phyloP scores from a whole-genome alignment of 805 yeast genomes.

The Zygotorulaspora chibaensis region DNA sequence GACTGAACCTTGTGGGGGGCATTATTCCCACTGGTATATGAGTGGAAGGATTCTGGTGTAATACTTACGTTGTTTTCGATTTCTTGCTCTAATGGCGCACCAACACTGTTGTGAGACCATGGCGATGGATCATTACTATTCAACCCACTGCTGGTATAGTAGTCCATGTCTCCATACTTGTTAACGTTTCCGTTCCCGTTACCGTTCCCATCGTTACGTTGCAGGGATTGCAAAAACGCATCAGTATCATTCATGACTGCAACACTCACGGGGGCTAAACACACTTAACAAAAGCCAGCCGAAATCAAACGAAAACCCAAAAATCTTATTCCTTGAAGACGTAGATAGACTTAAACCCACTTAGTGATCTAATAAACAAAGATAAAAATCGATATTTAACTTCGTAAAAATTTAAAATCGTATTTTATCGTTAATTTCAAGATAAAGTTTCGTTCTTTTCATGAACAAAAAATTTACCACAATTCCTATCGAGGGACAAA shows the following conservation, averaged over 20 bases:
- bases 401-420: background rate
- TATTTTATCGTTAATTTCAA: background rate
- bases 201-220: background rate
- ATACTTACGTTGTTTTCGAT: constrained; percentile 8
- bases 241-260: constrained; percentile 6
- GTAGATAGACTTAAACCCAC: background rate
- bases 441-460: background rate
- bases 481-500: background rate
- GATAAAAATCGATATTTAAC: background rate
- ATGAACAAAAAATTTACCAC: background rate
- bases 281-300: background rate
- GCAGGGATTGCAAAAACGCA: constrained; percentile 5
- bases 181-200: background rate
- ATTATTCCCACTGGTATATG: constrained; percentile 5
- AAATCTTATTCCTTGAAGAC: background rate
- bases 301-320: background rate
- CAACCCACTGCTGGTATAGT: constrained; percentile 1
- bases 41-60: constrained; percentile 20
- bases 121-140: constrained; percentile 6
- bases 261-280: background rate
- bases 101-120: background rate
- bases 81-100: background rate
- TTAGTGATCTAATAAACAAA: background rate
- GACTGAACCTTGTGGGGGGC: background rate
- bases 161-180: background rate